Percentiles rank a stretch among this genome's conserved stretches.
Conservation (phyloP, 345 rosid species). For the Eucalyptus dawsonii region DNA sequence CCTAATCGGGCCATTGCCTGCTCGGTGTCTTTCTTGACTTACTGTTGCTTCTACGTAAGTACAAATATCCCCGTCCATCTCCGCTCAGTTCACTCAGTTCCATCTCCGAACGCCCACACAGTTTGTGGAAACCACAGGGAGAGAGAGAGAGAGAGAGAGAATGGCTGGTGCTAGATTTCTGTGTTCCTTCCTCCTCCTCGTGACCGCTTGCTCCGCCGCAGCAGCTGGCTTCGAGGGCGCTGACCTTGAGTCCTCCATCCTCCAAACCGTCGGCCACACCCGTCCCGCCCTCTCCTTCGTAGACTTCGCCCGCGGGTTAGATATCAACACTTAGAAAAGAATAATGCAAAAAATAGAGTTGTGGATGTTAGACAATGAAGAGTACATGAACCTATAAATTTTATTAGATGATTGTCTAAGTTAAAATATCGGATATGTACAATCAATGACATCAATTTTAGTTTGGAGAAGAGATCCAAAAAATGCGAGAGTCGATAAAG, state of each 20-base stretch:
- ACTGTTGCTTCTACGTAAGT: not conserved
- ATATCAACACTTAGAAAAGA: not conserved
- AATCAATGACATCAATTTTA: not conserved
- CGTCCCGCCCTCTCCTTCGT: constrained; percentile 52
- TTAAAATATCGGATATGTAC: not conserved
- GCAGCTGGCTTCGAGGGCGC: constrained; percentile 37
- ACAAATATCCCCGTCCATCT: not conserved
- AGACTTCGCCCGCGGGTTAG: constrained; percentile 58
- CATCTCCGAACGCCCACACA: not conserved
- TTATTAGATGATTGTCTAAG: not conserved
- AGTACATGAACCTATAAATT: not conserved
- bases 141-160: not conserved
- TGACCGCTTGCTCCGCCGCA: constrained; percentile 17
- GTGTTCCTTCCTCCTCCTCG: constrained; percentile 8
- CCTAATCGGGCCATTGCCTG: not conserved
- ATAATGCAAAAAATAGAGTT: not conserved
- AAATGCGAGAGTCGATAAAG: not conserved
- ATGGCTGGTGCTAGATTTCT: not conserved
- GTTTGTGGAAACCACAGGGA: not conserved
- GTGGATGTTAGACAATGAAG: not conserved
- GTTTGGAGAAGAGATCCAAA: not conserved
- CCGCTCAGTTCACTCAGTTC: not conserved
- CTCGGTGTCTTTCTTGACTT: not conserved
- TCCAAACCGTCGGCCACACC: constrained; percentile 45
- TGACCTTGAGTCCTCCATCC: constrained; percentile 37